phyloP scores from a whole-genome alignment of 176 grass and related monocot species.

The Bothriochloa decipiens region DNA sequence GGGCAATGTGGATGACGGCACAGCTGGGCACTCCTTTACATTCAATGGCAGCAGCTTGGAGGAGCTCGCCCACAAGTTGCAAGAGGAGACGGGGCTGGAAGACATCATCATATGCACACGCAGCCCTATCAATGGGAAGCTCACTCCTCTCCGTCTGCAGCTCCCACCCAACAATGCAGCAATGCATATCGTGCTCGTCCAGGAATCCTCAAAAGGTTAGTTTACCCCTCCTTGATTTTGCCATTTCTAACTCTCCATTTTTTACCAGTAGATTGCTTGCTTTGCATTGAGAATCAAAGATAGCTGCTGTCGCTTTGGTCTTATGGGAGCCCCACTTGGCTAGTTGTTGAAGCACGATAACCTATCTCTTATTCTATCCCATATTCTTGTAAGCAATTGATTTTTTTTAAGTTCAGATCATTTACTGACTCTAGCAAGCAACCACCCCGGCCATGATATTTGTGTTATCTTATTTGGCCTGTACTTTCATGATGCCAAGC shows the following conservation, averaged over 20 bases:
- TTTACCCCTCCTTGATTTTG: slow-evolving; percentile 5
- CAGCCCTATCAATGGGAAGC: slow-evolving; percentile 67
- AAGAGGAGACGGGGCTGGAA: slow-evolving; percentile 60
- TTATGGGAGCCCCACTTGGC: neutral
- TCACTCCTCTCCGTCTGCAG: slow-evolving; percentile 66
- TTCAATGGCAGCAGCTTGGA: slow-evolving; percentile 75
- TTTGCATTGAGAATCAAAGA: neutral
- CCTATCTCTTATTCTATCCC: too few species aligned
- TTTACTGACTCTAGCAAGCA: neutral
- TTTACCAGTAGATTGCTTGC: neutral
- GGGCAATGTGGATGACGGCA: slow-evolving; percentile 64
- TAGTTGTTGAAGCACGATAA: too few species aligned
- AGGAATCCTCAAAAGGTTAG: slow-evolving; percentile 70
- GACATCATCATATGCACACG: slow-evolving; percentile 73
- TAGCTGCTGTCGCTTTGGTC: slow-evolving; percentile 5
- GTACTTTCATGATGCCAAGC: slow-evolving; percentile 19
- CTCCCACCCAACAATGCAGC: slow-evolving; percentile 81
- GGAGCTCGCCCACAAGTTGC: slow-evolving; percentile 67
- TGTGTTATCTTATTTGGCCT: neutral
- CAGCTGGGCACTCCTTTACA: slow-evolving; percentile 47
- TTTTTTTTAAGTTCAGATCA: too few species aligned
- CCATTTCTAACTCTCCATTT: neutral
- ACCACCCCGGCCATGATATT: neutral
- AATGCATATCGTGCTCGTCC: slow-evolving; percentile 72
- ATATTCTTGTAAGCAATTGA: neutral